Conservation (phyloP, 805 yeast genomes). For the Gaillardinia entomophila region DNA sequence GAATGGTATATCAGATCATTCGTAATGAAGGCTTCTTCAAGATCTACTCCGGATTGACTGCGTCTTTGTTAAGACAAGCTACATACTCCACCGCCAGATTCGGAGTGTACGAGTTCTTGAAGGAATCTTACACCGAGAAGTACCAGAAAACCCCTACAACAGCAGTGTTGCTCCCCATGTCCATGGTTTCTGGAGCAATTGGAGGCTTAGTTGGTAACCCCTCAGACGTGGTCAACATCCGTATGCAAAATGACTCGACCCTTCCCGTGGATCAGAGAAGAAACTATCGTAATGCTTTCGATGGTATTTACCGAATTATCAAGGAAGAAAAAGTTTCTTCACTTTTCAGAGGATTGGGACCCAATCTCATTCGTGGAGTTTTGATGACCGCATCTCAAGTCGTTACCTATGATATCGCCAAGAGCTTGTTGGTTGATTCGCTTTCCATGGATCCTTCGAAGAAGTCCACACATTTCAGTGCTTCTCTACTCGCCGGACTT, state of each 20-base stretch:
- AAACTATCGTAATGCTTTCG: conserved; percentile 71
- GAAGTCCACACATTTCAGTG: conserved; percentile 68
- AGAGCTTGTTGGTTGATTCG: conserved; percentile 47
- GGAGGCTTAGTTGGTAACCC: conserved; percentile 90
- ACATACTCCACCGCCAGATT: conserved; percentile 84
- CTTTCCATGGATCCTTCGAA: conserved; percentile 51
- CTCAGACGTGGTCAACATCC: conserved; percentile 77
- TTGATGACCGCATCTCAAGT: conserved; percentile 90
- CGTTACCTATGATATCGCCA: conserved; percentile 78
- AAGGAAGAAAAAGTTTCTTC: conserved; percentile 56
- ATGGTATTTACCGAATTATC: conserved; percentile 60
- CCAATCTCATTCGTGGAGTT: conserved; percentile 75
- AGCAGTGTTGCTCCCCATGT: conserved; percentile 58
- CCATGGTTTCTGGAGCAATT: conserved; percentile 79
- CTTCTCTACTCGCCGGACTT: conserved; percentile 76
- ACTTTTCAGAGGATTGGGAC: conserved; percentile 67
- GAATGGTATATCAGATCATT: conserved; percentile 57
- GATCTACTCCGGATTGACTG: conserved; percentile 77
- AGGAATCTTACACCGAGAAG: conserved; percentile 42
- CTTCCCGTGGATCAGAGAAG: conserved; percentile 61
- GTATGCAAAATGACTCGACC: conserved; percentile 86
- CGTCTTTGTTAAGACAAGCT: conserved; percentile 78
- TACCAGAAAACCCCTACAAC: conserved; percentile 48
- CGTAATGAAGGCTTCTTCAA: conserved; percentile 62
- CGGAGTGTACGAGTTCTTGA: conserved; percentile 77